Percentiles rank a stretch among this genome's conserved stretches.
Conservation (phyloP, 371 early-diverging fungal genomes). For the Apophysomyces ossiformis region DNA sequence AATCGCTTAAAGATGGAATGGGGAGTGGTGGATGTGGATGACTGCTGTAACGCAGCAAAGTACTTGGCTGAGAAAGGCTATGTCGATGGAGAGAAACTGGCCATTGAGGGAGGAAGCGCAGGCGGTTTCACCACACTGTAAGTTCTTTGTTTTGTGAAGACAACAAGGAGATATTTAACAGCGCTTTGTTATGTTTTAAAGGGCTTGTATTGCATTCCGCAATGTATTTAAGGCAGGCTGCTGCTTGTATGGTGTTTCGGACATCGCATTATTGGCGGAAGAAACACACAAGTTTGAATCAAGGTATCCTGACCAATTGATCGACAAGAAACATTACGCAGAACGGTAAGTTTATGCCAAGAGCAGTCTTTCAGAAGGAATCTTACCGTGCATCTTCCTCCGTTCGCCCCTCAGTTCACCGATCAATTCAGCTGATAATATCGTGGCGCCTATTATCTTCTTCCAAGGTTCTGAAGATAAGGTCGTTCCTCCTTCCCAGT, state of each 20-base stretch:
- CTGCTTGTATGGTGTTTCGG: conserved; percentile 72
- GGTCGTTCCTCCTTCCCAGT: conserved; percentile 79
- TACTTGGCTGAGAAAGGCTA: conserved; percentile 61
- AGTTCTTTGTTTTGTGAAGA: background rate
- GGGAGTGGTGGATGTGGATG: conserved; percentile 80
- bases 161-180: background rate
- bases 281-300: conserved; percentile 84
- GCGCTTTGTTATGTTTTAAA: background rate
- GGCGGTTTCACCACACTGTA: conserved; percentile 73
- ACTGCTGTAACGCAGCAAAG: conserved; percentile 74
- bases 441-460: conserved; percentile 71
- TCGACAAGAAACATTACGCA: conserved; percentile 44
- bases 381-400: too few relatives aligned
- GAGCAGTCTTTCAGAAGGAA: too few relatives aligned
- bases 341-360: conserved; percentile 33
- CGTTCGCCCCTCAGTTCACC: conserved; percentile 46
- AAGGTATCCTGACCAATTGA: conserved; percentile 44
- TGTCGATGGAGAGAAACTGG: conserved; percentile 64
- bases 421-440: conserved; percentile 57
- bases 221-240: conserved; percentile 78
- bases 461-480: conserved; percentile 81
- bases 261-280: conserved; percentile 66
- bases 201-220: conserved; percentile 69
- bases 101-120: conserved; percentile 74
- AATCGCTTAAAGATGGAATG: conserved; percentile 69